Conservation (phyloP, 495 filamentous ascomycete species). For the Cenococcum geophilum region DNA sequence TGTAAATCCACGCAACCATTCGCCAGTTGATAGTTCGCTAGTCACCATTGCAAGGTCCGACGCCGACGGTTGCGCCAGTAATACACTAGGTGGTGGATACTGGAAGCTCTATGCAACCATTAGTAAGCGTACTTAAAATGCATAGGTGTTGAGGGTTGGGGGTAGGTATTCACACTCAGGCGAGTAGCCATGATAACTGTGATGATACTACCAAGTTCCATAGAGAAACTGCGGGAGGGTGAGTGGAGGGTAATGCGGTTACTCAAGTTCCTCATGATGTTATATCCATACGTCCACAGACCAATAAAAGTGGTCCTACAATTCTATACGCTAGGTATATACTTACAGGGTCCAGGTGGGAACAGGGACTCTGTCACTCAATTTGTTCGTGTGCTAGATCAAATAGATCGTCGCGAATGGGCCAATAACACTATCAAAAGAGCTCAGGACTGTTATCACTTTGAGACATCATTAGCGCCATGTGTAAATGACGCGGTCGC, state of each 20-base stretch:
- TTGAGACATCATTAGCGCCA: conserved; percentile 74
- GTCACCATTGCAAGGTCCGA: conserved; percentile 39
- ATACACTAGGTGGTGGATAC: conserved; percentile 39
- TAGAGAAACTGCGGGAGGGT: conserved; percentile 54
- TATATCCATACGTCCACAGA: conserved; percentile 59
- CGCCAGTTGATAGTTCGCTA: conserved; percentile 57
- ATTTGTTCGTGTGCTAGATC: conserved; percentile 54
- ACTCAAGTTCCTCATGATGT: conserved; percentile 60
- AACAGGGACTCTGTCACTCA: conserved; percentile 46
- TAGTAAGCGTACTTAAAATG: not conserved
- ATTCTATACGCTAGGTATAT: conserved; percentile 21
- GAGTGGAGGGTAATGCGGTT: conserved; percentile 65
- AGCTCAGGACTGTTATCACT: conserved; percentile 28
- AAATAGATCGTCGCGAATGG: conserved; percentile 64
- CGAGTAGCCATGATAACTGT: conserved; percentile 60
- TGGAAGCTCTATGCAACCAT: conserved; percentile 40
- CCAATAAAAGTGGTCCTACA: conserved; percentile 36
- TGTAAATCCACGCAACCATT: conserved; percentile 46
- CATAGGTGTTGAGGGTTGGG: not conserved
- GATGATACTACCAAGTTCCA: conserved; percentile 62
- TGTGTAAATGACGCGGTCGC: conserved; percentile 72
- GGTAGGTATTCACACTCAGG: conserved; percentile 33
- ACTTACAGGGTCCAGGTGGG: conserved; percentile 48
- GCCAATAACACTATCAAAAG: conserved; percentile 43
- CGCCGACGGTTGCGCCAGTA: conserved; percentile 38